phyloP scores from a whole-genome alignment of 306 rosid species.

The Acacia melanoxylon region DNA sequence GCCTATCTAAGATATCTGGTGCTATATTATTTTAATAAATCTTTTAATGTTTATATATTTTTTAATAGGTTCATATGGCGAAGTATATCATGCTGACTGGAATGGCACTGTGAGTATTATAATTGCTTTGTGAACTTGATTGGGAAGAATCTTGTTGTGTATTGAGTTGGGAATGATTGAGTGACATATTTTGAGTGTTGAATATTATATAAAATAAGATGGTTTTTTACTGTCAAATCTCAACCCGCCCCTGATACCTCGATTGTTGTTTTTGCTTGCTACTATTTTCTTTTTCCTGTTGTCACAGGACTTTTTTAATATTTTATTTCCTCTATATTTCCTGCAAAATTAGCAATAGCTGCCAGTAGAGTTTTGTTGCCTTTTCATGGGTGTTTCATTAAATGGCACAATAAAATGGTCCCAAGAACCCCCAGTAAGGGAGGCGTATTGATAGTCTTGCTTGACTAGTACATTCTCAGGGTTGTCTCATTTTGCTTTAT shows the following conservation, averaged over 20 bases:
- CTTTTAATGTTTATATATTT: slow-evolving; percentile 27
- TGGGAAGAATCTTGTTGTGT: slow-evolving; percentile 17
- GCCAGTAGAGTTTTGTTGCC: background rate
- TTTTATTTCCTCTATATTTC: background rate
- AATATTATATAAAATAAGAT: background rate
- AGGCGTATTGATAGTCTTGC: background rate
- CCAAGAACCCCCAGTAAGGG: background rate
- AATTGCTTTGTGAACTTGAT: slow-evolving; percentile 13
- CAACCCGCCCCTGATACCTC: background rate
- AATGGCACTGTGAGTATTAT: slow-evolving; percentile 89
- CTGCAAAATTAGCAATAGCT: slow-evolving; percentile 3
- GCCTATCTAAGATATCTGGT: no score
- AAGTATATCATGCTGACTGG: slow-evolving; percentile 97
- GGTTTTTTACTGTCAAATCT: background rate
- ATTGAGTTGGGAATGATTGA: slow-evolving; percentile 13
- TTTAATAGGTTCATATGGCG: slow-evolving; percentile 92
- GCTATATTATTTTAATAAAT: background rate
- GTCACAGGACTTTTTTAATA: background rate
- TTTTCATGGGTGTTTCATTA: background rate
- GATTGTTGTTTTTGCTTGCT: background rate
- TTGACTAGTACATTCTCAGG: background rate
- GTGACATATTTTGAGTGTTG: slow-evolving; percentile 1
- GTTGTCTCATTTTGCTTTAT: slow-evolving; percentile 10
- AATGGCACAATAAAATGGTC: background rate
- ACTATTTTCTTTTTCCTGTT: background rate